These are phyloP conservation scores for Nigrograna mackinnonii DNA, from an alignment of 2,329 filamentous ascomycete genomes.

Conservation along the genomic window DNA sequence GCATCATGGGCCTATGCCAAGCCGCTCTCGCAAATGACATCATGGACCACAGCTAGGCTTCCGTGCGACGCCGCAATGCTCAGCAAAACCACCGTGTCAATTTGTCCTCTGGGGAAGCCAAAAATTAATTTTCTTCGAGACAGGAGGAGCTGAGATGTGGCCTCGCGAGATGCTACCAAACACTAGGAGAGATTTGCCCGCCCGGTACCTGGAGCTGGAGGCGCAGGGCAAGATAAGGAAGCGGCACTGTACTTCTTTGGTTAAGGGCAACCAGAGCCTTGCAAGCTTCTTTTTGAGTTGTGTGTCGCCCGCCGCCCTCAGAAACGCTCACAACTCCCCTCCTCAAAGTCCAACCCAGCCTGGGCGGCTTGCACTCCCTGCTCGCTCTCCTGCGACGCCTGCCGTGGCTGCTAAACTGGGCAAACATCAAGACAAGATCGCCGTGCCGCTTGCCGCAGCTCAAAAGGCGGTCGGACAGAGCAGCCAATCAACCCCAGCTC, in stretches of 20 bases:
- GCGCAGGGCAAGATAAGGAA: slow-evolving; percentile 10
- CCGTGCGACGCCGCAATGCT: too few relatives aligned
- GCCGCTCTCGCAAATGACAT: slow-evolving; percentile 6
- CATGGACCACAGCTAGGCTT: slow-evolving; percentile 1
- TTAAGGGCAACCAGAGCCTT: too few relatives aligned
- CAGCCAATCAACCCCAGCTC: slow-evolving; percentile 28
- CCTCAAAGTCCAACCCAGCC: slow-evolving; percentile 8
- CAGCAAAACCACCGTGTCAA: too few relatives aligned
- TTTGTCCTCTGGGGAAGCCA: too few relatives aligned
- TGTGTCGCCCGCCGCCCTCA: slow-evolving; percentile 16
- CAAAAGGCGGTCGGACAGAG: slow-evolving; percentile 22
- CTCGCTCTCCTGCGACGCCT: not conserved
- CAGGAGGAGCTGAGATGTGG: too few relatives aligned
- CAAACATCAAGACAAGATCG: slow-evolving; percentile 18
- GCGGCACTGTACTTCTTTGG: slow-evolving; percentile 8
- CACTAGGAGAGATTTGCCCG: too few relatives aligned
- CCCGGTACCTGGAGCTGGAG: slow-evolving; percentile 6
- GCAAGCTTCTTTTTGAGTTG: too few relatives aligned
- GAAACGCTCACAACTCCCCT: slow-evolving; percentile 22
- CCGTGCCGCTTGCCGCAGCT: slow-evolving; percentile 21
- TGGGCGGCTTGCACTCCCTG: too few relatives aligned
- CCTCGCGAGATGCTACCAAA: too few relatives aligned
- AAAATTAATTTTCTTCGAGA: too few relatives aligned
- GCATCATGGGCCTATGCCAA: slow-evolving; percentile 2
- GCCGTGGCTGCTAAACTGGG: too few relatives aligned